Conservation (phyloP, 73 alveolate genomes). For the Uronychia binucleata region DNA sequence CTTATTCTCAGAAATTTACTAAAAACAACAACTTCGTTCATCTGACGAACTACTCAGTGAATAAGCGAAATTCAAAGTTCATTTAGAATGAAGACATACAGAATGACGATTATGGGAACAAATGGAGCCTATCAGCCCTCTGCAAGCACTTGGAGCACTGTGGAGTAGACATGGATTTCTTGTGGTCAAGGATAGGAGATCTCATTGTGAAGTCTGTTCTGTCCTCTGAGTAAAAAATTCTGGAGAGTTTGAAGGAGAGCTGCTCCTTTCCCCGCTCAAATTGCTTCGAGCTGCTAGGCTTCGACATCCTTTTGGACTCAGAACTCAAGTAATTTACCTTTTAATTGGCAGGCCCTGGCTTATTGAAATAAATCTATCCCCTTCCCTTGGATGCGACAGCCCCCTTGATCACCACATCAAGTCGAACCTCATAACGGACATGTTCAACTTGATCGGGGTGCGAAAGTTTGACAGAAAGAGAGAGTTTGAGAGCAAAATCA, state of each 20-base stretch:
- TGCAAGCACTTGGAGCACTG: conserved; percentile 44
- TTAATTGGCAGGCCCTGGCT: conserved; percentile 72
- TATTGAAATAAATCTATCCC: conserved; percentile 87
- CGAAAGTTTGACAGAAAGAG: not conserved
- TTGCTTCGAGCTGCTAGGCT: conserved; percentile 56
- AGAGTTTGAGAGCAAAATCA: not conserved
- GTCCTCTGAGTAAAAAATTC: conserved; percentile 14
- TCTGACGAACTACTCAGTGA: conserved; percentile 63
- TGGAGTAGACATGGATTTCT: conserved; percentile 44
- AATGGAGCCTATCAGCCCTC: conserved; percentile 14
- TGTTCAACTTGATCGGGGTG: conserved; percentile 80
- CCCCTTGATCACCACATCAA: conserved; percentile 85
- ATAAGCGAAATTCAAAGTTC: conserved; percentile 70
- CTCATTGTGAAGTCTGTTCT: conserved; percentile 51
- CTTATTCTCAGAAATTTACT: conserved; percentile 37
- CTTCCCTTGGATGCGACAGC: conserved; percentile 74
- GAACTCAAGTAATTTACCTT: conserved; percentile 45
- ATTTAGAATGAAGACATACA: conserved; percentile 15
- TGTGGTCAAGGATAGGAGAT: conserved; percentile 68
- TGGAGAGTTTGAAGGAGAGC: not conserved
- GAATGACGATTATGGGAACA: conserved; percentile 3
- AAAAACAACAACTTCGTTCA: conserved; percentile 22
- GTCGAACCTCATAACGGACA: conserved; percentile 73
- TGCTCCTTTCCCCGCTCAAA: conserved; percentile 24
- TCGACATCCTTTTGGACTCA: conserved; percentile 76